Percentiles rank a stretch among this genome's conserved stretches.
These are phyloP conservation scores for Cutaneotrichosporon cutaneum DNA, from an alignment of 1,284 basidiomycete species.

Conservation along the genomic window DNA sequence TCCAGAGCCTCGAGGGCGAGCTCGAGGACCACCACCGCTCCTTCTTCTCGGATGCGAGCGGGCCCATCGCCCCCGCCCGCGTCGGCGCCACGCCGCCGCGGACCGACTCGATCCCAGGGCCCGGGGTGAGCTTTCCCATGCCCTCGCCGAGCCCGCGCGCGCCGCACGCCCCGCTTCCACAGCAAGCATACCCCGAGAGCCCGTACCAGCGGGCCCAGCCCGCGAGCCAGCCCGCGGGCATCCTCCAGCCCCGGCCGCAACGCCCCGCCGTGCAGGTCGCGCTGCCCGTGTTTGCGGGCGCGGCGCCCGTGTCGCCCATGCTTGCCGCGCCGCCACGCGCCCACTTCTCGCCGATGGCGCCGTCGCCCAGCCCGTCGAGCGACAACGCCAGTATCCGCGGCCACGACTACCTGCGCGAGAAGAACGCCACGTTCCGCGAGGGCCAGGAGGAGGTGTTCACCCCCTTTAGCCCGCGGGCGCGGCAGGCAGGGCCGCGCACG, in stretches of 20 bases:
- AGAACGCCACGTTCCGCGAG: constrained; percentile 44
- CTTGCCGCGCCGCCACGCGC: constrained; percentile 39
- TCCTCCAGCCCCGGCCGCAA: background rate
- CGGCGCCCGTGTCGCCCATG: constrained; percentile 23
- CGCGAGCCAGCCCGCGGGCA: background rate
- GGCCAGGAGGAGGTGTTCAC: constrained; percentile 44
- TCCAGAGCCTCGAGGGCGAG: constrained; percentile 6
- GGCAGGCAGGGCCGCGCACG: constrained; percentile 18
- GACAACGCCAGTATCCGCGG: constrained; percentile 33
- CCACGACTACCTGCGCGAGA: constrained; percentile 43
- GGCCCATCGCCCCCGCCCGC: background rate
- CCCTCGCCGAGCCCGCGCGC: background rate
- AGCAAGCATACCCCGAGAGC: background rate
- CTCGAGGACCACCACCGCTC: constrained; percentile 2
- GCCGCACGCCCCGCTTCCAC: background rate
- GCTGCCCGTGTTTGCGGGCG: constrained; percentile 6
- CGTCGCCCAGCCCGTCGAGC: constrained; percentile 13
- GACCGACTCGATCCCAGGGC: background rate
- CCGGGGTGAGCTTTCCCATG: constrained; percentile 11
- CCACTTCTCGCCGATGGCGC: constrained; percentile 23
- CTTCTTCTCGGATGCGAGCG: background rate
- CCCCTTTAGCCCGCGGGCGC: constrained; percentile 35
- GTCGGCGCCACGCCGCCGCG: background rate
- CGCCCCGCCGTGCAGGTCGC: constrained; percentile 9
- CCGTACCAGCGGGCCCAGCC: background rate